Evolutionary conservation across 805 yeast genomes (phyloP).

Genomic region (Nakazawaea populi): DNA sequence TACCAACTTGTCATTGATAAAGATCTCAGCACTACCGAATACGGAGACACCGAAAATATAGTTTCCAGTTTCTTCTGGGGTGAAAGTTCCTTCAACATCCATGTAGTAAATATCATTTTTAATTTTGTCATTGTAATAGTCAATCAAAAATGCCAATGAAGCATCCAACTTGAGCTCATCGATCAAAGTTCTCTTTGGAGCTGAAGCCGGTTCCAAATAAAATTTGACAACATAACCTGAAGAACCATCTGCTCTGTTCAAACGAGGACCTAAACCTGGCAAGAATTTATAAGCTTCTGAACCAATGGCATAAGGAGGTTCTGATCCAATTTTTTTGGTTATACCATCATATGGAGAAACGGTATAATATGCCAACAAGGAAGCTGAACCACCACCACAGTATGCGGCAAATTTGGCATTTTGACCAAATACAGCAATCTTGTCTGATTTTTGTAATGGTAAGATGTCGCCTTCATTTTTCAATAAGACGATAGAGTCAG

Average conservation of each 20-base stretch:
- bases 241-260: slow-evolving; percentile 11
- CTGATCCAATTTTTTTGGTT: slow-evolving; percentile 13
- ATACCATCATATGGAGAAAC: slow-evolving; percentile 44
- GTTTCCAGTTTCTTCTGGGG: slow-evolving; percentile 40
- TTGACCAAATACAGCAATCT: slow-evolving; percentile 50
- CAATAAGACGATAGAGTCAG: slow-evolving; percentile 50
- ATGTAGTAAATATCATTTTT: slow-evolving; percentile 29
- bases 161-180: slow-evolving; percentile 21
- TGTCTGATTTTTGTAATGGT: slow-evolving; percentile 35
- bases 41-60: slow-evolving; percentile 49
- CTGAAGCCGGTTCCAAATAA: slow-evolving; percentile 12
- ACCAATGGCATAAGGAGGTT: slow-evolving; percentile 6
- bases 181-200: slow-evolving; percentile 19
- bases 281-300: slow-evolving; percentile 8
- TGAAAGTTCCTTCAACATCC: slow-evolving; percentile 36
- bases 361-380: slow-evolving; percentile 37
- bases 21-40: slow-evolving; percentile 50
- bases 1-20: slow-evolving; percentile 43
- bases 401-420: slow-evolving; percentile 41
- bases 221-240: slow-evolving; percentile 7
- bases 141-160: slow-evolving; percentile 15
- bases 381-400: slow-evolving; percentile 58
- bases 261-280: slow-evolving; percentile 10
- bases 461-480: slow-evolving; percentile 43
- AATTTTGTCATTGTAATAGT: slow-evolving; percentile 17